Percentiles rank a stretch among this genome's conserved stretches.
phyloP scores from a whole-genome alignment of 441 rosid genomes.

The Omphalea diandra region DNA sequence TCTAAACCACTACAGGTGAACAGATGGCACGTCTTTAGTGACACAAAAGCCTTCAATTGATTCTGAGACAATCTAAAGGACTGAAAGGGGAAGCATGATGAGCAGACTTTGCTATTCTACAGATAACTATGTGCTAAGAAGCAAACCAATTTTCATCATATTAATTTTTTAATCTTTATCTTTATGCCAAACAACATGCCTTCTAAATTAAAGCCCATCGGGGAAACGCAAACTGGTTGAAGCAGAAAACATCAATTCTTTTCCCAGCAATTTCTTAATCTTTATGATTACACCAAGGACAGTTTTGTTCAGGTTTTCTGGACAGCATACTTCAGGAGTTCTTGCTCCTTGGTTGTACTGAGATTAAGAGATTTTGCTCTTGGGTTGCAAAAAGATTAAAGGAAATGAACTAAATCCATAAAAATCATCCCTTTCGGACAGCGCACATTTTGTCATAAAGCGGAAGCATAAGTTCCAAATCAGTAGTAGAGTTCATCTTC shows the following conservation, averaged over 20 bases:
- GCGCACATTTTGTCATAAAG: slow-evolving; percentile 74
- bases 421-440: slow-evolving; percentile 65
- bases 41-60: not conserved
- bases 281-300: too few relatives aligned
- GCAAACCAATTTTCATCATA: slow-evolving; percentile 16
- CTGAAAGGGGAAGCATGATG: not conserved
- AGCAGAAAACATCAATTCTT: not conserved
- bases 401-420: slow-evolving; percentile 5
- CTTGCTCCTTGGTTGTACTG: too few relatives aligned
- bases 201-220: not conserved
- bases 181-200: not conserved
- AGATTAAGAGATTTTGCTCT: too few relatives aligned
- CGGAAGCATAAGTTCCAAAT: slow-evolving; percentile 72
- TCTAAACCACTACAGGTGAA: not conserved
- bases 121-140: too few relatives aligned
- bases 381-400: too few relatives aligned
- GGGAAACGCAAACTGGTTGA: not conserved
- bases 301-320: too few relatives aligned
- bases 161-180: not conserved
- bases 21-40: not conserved
- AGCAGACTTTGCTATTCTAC: slow-evolving; percentile 8
- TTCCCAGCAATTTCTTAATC: too few relatives aligned
- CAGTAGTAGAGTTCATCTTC: slow-evolving; percentile 67
- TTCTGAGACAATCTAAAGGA: not conserved
- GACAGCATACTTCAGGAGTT: too few relatives aligned